A percentile compares a stretch with the other conserved stretches of the same genome.
phyloP scores from a whole-genome alignment of 306 rosid genomes.

The Crotalaria pallida region DNA sequence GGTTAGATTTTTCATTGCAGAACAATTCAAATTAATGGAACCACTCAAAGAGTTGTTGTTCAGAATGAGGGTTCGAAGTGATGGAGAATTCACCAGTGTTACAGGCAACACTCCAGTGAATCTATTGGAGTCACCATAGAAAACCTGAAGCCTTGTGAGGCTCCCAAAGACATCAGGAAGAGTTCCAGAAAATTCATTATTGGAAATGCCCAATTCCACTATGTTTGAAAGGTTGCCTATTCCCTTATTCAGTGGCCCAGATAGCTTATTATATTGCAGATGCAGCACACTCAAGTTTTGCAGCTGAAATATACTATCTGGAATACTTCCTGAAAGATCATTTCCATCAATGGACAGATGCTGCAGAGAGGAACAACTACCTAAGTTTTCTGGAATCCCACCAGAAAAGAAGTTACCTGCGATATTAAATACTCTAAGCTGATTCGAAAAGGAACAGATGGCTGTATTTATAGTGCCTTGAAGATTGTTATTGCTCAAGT shows the following conservation, averaged over 20 bases:
- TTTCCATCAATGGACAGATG: constrained; percentile 12
- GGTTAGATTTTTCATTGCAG: constrained; percentile 27
- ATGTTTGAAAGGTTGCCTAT: constrained; percentile 15
- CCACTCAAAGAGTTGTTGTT: constrained; percentile 19
- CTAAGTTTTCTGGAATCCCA: constrained; percentile 14
- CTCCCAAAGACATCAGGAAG: constrained; percentile 19
- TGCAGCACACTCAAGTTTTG: constrained; percentile 5
- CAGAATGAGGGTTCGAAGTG: constrained; percentile 9
- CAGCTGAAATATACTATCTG: constrained; percentile 19
- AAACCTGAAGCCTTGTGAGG: constrained; percentile 17
- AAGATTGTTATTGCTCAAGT: constrained; percentile 19
- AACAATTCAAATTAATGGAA: constrained; percentile 23
- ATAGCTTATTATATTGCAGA: constrained; percentile 17
- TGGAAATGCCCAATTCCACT: constrained; percentile 22
- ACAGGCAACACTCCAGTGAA: constrained; percentile 16
- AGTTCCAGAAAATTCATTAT: constrained; percentile 14
- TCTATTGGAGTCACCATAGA: constrained; percentile 8
- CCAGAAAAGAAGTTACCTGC: constrained; percentile 19
- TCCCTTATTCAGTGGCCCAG: not conserved
- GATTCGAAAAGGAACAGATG: not conserved
- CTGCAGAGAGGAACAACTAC: constrained; percentile 21
- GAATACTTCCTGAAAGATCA: constrained; percentile 16
- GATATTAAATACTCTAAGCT: not conserved
- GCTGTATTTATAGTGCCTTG: not conserved
- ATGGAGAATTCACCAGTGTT: constrained; percentile 27